These are phyloP conservation scores for Phytophthora uliginosa DNA, from an alignment of 352 stramenopile genomes.

Conservation along the genomic window DNA sequence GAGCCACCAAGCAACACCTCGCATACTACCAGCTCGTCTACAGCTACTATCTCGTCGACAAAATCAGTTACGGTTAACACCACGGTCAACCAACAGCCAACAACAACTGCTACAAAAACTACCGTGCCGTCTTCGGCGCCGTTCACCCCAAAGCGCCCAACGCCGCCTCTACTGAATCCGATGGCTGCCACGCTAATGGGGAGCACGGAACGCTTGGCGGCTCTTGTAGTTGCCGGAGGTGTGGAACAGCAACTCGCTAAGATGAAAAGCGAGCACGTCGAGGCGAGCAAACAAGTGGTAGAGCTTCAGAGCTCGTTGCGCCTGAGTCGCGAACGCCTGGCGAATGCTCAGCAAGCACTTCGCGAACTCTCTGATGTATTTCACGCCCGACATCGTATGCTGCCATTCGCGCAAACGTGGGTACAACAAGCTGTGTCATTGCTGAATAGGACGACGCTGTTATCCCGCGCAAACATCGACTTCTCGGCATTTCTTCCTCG, in stretches of 20 bases:
- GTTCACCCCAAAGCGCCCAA: conserved; percentile 14
- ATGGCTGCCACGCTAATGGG: conserved; percentile 43
- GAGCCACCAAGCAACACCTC: conserved; percentile 1
- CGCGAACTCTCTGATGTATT: conserved; percentile 71
- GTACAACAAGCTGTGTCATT: conserved; percentile 56
- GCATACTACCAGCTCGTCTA: conserved; percentile 9
- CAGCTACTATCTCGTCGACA: neutral
- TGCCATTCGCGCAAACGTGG: conserved; percentile 71
- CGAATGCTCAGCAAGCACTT: conserved; percentile 59
- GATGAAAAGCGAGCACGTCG: conserved; percentile 76
- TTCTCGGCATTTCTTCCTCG: conserved; percentile 50
- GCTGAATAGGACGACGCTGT: conserved; percentile 56
- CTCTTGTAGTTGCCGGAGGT: conserved; percentile 67
- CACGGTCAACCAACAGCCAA: conserved; percentile 9
- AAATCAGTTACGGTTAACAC: conserved; percentile 1
- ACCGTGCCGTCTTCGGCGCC: conserved; percentile 8
- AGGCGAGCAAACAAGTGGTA: conserved; percentile 75
- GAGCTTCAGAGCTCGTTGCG: conserved; percentile 76
- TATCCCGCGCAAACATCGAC: conserved; percentile 47
- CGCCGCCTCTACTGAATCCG: conserved; percentile 32
- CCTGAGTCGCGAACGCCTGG: conserved; percentile 71
- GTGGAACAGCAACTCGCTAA: conserved; percentile 79
- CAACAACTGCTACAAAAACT: conserved; percentile 4
- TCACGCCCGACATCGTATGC: conserved; percentile 70
- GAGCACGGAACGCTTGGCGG: conserved; percentile 68